These are phyloP conservation scores for Teratosphaeria pseudoeucalypti DNA, from an alignment of 2,329 filamentous ascomycete species.

Conservation along the genomic window DNA sequence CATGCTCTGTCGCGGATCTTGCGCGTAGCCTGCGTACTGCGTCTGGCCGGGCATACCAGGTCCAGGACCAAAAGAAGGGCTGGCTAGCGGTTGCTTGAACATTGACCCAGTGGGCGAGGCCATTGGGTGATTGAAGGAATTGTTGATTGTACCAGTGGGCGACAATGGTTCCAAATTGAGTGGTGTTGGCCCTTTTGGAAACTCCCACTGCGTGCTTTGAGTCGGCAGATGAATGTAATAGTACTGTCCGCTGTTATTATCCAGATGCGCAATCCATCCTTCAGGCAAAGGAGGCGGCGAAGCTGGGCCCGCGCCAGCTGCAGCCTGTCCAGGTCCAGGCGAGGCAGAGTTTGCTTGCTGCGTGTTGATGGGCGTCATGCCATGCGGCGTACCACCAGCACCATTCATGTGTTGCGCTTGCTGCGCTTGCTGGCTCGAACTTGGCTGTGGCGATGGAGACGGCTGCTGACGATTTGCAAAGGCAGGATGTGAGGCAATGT, in stretches of 20 bases:
- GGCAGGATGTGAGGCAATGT: conserved; percentile 61
- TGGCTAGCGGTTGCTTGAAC: conserved; percentile 59
- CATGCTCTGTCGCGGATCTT: conserved; percentile 57
- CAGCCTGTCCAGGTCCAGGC: conserved; percentile 23
- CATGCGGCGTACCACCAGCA: conserved; percentile 16
- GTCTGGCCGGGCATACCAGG: conserved; percentile 31
- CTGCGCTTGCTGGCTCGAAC: conserved; percentile 10
- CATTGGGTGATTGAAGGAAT: conserved; percentile 30
- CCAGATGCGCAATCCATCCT: conserved; percentile 95
- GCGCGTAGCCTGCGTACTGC: conserved; percentile 66
- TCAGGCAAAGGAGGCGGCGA: conserved; percentile 91
- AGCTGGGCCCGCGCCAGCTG: conserved; percentile 49
- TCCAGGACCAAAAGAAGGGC: conserved; percentile 60
- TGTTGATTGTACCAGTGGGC: conserved; percentile 49
- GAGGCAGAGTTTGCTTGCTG: conserved; percentile 24
- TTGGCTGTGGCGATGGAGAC: conserved; percentile 35
- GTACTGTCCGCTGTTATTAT: conserved; percentile 92
- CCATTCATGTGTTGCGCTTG: conserved; percentile 14
- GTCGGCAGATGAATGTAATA: conserved; percentile 96
- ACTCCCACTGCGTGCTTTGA: conserved; percentile 97
- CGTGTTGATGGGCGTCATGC: conserved; percentile 33
- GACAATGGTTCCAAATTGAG: conserved; percentile 77
- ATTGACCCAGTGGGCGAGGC: conserved; percentile 37
- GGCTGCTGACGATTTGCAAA: conserved; percentile 61
- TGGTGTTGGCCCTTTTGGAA: conserved; percentile 89